These are phyloP conservation scores for Hirsutella minnesotensis DNA, from an alignment of 2,329 filamentous ascomycete genomes.

Conservation along the genomic window DNA sequence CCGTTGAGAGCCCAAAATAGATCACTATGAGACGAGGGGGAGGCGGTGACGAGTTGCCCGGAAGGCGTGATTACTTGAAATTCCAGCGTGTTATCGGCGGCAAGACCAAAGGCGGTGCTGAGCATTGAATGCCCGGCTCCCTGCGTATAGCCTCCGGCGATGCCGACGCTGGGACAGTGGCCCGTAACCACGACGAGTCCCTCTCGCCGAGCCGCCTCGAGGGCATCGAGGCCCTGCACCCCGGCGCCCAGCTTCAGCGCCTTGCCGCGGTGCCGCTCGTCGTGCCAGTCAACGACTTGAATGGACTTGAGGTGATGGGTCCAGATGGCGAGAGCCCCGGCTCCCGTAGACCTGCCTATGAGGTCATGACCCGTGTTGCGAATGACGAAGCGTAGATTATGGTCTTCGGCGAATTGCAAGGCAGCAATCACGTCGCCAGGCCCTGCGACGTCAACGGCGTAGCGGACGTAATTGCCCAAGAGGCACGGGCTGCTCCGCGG, in stretches of 20 bases:
- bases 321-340: constrained; percentile 26
- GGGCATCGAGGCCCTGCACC: constrained; percentile 36
- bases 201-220: constrained; percentile 30
- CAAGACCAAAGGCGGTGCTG: constrained; percentile 39
- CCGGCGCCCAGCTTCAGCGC: constrained; percentile 45
- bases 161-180: constrained; percentile 41
- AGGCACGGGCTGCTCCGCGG: constrained; percentile 24
- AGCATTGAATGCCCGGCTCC: constrained; percentile 47
- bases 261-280: constrained; percentile 31
- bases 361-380: constrained; percentile 43
- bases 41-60: constrained; percentile 36
- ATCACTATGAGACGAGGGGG: constrained; percentile 25
- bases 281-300: constrained; percentile 27
- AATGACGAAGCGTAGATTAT: constrained; percentile 38
- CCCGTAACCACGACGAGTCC: constrained; percentile 41
- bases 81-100: constrained; percentile 44
- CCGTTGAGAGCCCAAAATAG: constrained; percentile 50
- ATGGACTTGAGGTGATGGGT: constrained; percentile 30
- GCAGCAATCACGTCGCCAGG: constrained; percentile 5
- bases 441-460: constrained; percentile 15
- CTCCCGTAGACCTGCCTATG: constrained; percentile 46
- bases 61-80: constrained; percentile 40
- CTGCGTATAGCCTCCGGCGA: constrained; percentile 50
- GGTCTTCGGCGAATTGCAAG: constrained; percentile 16
- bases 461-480: constrained; percentile 26